Conservation (phyloP, 495 filamentous ascomycete genomes). For the Pseudomonodictys pantanalensis region DNA sequence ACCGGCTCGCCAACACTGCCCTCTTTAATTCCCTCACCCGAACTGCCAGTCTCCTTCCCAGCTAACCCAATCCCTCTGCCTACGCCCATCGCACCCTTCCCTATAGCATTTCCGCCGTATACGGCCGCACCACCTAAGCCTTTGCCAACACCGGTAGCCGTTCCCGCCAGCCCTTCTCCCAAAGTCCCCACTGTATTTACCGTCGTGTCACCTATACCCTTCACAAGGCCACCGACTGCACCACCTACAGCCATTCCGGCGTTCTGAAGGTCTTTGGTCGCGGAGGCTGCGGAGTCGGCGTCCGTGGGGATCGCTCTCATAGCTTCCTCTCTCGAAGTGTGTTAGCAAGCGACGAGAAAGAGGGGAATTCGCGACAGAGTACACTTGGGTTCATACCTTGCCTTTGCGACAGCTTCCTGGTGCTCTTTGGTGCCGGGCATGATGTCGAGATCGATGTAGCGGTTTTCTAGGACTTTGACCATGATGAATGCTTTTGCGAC, state of each 20-base stretch:
- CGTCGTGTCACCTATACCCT: conserved; percentile 12
- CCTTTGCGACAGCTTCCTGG: conserved; percentile 1
- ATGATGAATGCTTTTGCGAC: too few relatives aligned
- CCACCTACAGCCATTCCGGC: background rate
- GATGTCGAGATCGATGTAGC: conserved; percentile 16
- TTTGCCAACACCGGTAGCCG: conserved; percentile 6
- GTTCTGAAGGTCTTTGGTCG: conserved; percentile 9
- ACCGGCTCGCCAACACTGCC: background rate
- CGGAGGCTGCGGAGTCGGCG: background rate
- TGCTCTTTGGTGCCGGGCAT: conserved; percentile 9
- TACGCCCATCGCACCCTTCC: background rate
- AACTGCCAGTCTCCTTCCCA: background rate
- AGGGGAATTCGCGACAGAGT: too few relatives aligned
- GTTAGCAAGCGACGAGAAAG: background rate
- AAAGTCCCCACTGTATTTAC: conserved; percentile 17
- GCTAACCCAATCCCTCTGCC: conserved; percentile 4
- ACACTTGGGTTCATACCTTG: conserved; percentile 1
- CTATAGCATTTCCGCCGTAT: conserved; percentile 6
- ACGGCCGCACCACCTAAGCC: conserved; percentile 1
- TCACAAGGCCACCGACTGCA: conserved; percentile 12
- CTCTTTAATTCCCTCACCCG: background rate
- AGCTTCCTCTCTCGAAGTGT: background rate
- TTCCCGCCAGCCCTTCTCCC: conserved; percentile 12
- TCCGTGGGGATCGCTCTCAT: background rate
- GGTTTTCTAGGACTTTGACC: conserved; percentile 22